Conservation (phyloP, 495 filamentous ascomycete genomes). For the Durotheca rogersii region DNA sequence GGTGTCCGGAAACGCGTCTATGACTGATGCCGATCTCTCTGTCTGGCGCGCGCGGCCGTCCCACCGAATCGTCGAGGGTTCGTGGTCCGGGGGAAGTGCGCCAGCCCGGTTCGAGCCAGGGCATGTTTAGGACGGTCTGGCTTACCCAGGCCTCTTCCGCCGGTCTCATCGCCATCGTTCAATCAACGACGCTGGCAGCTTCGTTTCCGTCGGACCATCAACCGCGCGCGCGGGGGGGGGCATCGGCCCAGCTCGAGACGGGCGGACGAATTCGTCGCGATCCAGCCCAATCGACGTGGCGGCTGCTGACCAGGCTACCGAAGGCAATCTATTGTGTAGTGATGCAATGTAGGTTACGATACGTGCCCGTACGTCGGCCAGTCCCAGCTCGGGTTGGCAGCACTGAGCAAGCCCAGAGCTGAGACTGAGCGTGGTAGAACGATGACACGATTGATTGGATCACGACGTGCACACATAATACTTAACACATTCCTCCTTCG, state of each 20-base stretch:
- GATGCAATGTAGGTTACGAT: too few species aligned
- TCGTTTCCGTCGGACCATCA: constrained; percentile 11
- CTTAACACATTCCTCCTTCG: constrained; percentile 4
- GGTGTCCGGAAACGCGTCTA: constrained; percentile 21
- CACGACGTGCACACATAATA: too few species aligned
- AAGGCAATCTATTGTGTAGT: too few species aligned
- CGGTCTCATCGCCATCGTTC: constrained; percentile 17
- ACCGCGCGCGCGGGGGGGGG: background rate
- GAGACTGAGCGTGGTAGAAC: too few species aligned
- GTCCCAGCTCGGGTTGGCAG: background rate
- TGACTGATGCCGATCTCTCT: too few species aligned
- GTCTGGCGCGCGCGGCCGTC: too few species aligned
- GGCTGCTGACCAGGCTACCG: background rate
- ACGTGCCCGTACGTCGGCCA: too few species aligned
- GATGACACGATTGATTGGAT: background rate
- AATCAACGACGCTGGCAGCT: constrained; percentile 11
- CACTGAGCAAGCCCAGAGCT: background rate
- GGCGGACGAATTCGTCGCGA: too few species aligned
- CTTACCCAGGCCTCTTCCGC: too few species aligned
- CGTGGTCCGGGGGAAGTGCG: constrained; percentile 12
- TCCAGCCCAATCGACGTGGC: too few species aligned
- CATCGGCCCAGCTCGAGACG: background rate
- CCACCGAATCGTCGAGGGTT: constrained; percentile 13
- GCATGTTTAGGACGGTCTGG: background rate
- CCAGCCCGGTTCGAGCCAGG: constrained; percentile 3